Base-by-base conservation (phyloP, 2,329 filamentous ascomycete species). In the Neocatenulostroma microsporum region DNA sequence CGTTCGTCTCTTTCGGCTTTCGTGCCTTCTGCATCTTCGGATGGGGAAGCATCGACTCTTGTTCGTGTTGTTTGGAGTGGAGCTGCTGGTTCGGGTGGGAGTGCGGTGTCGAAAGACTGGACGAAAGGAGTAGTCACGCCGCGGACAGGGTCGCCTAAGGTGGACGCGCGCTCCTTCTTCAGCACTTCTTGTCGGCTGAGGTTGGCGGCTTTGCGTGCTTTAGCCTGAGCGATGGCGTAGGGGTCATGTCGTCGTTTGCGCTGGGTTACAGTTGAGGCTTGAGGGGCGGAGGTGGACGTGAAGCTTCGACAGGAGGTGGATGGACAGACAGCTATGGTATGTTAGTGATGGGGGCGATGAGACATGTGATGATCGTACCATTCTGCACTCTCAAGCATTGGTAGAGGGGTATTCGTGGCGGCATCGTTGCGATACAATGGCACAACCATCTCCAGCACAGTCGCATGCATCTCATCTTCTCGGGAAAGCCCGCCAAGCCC, bases 171-270 rank as follows among this genome's bases (percentile, higher is more conserved):
- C 56, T 79, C 69, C 46, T 76, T 66, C 42, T 76, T 62, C 37
- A 96, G 73, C 45, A 78, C 77, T 44, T 76, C 70, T 53, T 82
- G 85, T 34, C 85, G 78, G 54, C 82, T 75, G 30, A 89, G 60
- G 57, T 94, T 94, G 48, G 82, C 84, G 9, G 82, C 78, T 62
- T 89, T 94, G 45, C 85, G 80, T 58, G 87, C 84, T 53, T 82
- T 76, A 21, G 84, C 80, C 62, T 93, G 85, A 3, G 82, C 82
- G 62, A 82, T 76, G 41, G 80, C 72, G 58, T 93, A 95, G 1
- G 87, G 87, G 52, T 96, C 86, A 56, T 77, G 75, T 57, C 82
- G 78, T 41, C 74, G 74, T 45, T 74, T 71, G 42, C 75, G 73
- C 58, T 78, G 78, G 63, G 75, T 75, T 48, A 54, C 54, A 1